These are phyloP conservation scores for Colletotrichum sp. DNA, from an alignment of 2,329 filamentous ascomycete species.

Conservation along the genomic window DNA sequence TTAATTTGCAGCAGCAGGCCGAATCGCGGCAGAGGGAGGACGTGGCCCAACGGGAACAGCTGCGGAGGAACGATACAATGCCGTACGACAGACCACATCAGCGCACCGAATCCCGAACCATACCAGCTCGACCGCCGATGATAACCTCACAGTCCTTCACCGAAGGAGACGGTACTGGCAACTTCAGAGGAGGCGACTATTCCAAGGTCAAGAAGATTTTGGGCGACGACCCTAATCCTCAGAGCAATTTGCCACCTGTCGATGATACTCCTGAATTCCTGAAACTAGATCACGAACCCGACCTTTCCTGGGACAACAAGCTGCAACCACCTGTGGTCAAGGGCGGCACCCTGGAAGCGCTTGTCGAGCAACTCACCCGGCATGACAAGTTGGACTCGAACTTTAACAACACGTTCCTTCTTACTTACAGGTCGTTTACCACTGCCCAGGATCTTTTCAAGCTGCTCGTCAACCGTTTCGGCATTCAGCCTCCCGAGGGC, in stretches of 20 bases:
- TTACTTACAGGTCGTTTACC: conserved; percentile 96
- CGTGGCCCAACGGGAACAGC: conserved; percentile 51
- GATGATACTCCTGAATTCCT: conserved; percentile 88
- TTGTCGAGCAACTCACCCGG: conserved; percentile 94
- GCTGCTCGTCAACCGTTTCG: conserved; percentile 88
- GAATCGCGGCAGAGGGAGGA: conserved; percentile 52
- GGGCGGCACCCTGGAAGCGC: conserved; percentile 84
- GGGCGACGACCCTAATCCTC: conserved; percentile 66
- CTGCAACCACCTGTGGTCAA: conserved; percentile 77
- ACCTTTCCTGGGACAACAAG: conserved; percentile 90
- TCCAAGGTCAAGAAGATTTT: conserved; percentile 72
- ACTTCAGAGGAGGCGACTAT: conserved; percentile 63
- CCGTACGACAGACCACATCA: conserved; percentile 60
- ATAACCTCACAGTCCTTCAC: conserved; percentile 67
- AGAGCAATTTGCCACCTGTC: conserved; percentile 49
- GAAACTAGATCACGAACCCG: conserved; percentile 84
- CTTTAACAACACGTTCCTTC: conserved; percentile 97
- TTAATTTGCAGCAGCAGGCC: conserved; percentile 51
- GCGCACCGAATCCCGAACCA: conserved; percentile 59
- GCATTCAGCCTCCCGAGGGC: conserved; percentile 87
- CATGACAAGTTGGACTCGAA: conserved; percentile 95
- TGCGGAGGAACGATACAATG: conserved; percentile 64
- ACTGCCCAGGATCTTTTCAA: conserved; percentile 90
- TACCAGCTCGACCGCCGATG: conserved; percentile 49
- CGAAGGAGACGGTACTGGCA: conserved; percentile 62